Percentiles rank a stretch among this genome's conserved stretches.
These are phyloP conservation scores for Periglandula ipomoeae DNA, from an alignment of 2,329 filamentous ascomycete species.

Conservation along the genomic window DNA sequence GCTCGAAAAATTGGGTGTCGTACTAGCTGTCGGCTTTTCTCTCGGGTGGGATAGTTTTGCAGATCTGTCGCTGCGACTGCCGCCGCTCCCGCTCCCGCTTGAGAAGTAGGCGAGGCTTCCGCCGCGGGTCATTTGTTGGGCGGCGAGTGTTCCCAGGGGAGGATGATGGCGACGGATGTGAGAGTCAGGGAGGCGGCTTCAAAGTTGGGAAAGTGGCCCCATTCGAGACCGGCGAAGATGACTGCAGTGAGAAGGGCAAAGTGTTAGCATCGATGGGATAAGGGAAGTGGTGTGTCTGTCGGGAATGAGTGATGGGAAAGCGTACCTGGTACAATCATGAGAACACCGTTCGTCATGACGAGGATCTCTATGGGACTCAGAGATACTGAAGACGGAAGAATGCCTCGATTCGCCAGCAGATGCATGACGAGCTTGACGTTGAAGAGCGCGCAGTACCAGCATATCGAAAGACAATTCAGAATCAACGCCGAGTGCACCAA, in stretches of 20 bases:
- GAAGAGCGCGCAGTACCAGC: slow-evolving; percentile 48
- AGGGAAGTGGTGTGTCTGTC: not conserved
- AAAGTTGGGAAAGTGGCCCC: slow-evolving; percentile 31
- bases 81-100: not conserved
- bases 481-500: slow-evolving; percentile 29
- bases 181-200: slow-evolving; percentile 40
- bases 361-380: slow-evolving; percentile 45
- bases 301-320: not conserved
- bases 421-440: slow-evolving; percentile 41
- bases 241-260: slow-evolving; percentile 22
- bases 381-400: slow-evolving; percentile 32
- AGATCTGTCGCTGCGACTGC: not conserved
- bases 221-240: slow-evolving; percentile 41
- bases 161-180: slow-evolving; percentile 40
- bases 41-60: not conserved
- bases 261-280: not conserved
- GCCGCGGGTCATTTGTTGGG: slow-evolving; percentile 32
- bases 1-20: slow-evolving; percentile 2
- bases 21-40: slow-evolving; percentile 7
- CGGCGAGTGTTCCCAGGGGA: slow-evolving; percentile 45
- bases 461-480: slow-evolving; percentile 31
- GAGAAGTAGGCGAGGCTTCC: slow-evolving; percentile 12
- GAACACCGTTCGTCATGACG: slow-evolving; percentile 44
- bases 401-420: slow-evolving; percentile 35
- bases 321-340: slow-evolving; percentile 48